Base-by-base conservation (phyloP, 2,329 filamentous ascomycete species). In the Beauveria medogensis region DNA sequence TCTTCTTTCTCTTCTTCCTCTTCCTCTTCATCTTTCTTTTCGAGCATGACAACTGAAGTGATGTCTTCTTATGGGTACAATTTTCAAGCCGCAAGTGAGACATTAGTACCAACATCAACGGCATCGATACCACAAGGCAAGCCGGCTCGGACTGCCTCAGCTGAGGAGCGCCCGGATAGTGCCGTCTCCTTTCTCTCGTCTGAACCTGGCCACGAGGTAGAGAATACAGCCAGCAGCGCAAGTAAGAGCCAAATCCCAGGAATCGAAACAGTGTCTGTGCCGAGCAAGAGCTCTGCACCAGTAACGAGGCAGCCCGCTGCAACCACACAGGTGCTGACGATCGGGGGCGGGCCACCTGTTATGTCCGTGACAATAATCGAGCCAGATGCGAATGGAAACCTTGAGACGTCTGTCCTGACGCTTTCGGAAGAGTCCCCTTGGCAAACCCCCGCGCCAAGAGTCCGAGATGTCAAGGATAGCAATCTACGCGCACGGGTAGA, bases 361-460 rank as follows among this genome's bases (percentile, higher is more conserved):
- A 51, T 65, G 8, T 50, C 68, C 20, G 61, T 70, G 26, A 70
- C 67, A 16, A 62, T 72, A 6, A 66, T 70, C 44, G 61, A 66
- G 18, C 61, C 69, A 22, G 63, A 64, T 12, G 62, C 64, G 20
- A 55, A 66, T 10, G 62, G 64, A 10, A 60, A 64, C 12, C 64
- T 67, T 9, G 55, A 65, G 50, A 70, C 66, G 0, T 64, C 64
- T 16, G 44, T 65, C 10, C 28, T 66, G 43, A 64, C 66, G 3
- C 48, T 66, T 9, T 64, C 43, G 55, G 61, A 64, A 28, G 55
- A 55, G 12, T 46, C 60, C n/a, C 64, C 66, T 10, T 63, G 55
- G 37, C 58, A 58, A 28, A 62, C 62, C 22, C 43, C 55, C 7
- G 24, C 10, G 18, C 51, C 60, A 18, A 46, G 37, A 5, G 40